Evolutionary conservation across 805 yeast genomes (phyloP).

Genomic region (Candida tallmaniae): DNA sequence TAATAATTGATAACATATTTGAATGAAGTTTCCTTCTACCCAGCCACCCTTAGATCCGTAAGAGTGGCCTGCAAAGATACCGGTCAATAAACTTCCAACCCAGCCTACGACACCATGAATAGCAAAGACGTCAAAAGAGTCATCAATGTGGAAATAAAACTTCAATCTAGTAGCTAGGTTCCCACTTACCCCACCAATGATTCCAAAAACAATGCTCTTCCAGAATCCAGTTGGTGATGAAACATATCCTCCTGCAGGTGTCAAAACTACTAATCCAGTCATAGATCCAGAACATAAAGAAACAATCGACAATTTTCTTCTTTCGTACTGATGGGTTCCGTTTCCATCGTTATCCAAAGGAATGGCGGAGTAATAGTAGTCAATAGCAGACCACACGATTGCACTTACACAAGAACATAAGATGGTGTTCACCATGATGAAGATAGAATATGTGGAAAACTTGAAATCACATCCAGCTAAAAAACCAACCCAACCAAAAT

Average conservation of each 20-base stretch:
- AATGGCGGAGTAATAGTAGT: conserved; percentile 34
- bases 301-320: conserved; percentile 33
- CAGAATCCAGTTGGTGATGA: conserved; percentile 32
- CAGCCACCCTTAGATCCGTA: conserved; percentile 38
- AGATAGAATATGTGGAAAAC: conserved; percentile 28
- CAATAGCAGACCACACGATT: conserved; percentile 33
- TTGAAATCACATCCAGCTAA: conserved; percentile 40
- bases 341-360: conserved; percentile 26
- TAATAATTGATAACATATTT: conserved; percentile 36
- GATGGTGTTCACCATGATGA: conserved; percentile 28
- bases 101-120: conserved; percentile 41
- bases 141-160: conserved; percentile 35
- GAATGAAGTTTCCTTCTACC: conserved; percentile 37
- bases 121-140: conserved; percentile 41
- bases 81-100: conserved; percentile 36
- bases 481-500: conserved; percentile 41
- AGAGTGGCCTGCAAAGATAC: conserved; percentile 32
- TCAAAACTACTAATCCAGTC: conserved; percentile 39
- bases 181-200: conserved; percentile 31
- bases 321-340: conserved; percentile 7
- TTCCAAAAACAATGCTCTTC: conserved; percentile 38
- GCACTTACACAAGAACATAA: conserved; percentile 33
- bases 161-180: conserved; percentile 38
- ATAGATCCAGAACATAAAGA: conserved; percentile 38
- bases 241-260: conserved; percentile 41